Evolutionary conservation across 2,329 filamentous ascomycete genomes (phyloP).

Genomic region (Colletotrichum tamarilloi): DNA sequence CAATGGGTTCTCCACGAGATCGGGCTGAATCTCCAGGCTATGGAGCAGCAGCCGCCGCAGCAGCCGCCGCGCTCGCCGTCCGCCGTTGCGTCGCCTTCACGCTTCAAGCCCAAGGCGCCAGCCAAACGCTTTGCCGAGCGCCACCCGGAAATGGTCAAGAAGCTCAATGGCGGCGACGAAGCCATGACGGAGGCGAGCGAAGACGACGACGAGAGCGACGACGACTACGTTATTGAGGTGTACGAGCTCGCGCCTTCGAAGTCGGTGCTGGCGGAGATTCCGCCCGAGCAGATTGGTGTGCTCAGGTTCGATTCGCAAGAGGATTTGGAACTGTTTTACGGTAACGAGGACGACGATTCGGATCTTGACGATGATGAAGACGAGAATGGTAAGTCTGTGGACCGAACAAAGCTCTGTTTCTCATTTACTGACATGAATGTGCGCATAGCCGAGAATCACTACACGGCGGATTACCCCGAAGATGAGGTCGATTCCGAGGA

Average conservation of each 20-base stretch:
- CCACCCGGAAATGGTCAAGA: slow-evolving; percentile 55
- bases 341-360: slow-evolving; percentile 69
- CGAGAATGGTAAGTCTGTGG: slow-evolving; percentile 65
- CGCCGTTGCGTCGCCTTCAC: slow-evolving; percentile 41
- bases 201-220: slow-evolving; percentile 57
- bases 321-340: slow-evolving; percentile 71
- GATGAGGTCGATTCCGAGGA: slow-evolving; percentile 79
- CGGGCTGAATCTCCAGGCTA: slow-evolving; percentile 60
- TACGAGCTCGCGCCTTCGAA: slow-evolving; percentile 70
- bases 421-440: background rate
- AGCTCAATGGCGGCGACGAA: slow-evolving; percentile 42
- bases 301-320: slow-evolving; percentile 68
- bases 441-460: slow-evolving; percentile 77
- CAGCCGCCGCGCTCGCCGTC: slow-evolving; percentile 39
- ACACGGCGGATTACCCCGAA: slow-evolving; percentile 83
- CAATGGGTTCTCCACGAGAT: slow-evolving; percentile 70
- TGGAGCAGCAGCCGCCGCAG: slow-evolving; percentile 47
- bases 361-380: slow-evolving; percentile 75
- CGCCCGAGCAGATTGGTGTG: slow-evolving; percentile 64
- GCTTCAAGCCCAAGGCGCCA: slow-evolving; percentile 67
- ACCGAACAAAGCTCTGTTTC: no score
- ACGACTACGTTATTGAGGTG: slow-evolving; percentile 73
- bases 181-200: slow-evolving; percentile 53
- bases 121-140: slow-evolving; percentile 66
- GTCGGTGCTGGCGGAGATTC: slow-evolving; percentile 58